phyloP scores from a whole-genome alignment of 2,329 filamentous ascomycete genomes.

The Helminthosporium solani region DNA sequence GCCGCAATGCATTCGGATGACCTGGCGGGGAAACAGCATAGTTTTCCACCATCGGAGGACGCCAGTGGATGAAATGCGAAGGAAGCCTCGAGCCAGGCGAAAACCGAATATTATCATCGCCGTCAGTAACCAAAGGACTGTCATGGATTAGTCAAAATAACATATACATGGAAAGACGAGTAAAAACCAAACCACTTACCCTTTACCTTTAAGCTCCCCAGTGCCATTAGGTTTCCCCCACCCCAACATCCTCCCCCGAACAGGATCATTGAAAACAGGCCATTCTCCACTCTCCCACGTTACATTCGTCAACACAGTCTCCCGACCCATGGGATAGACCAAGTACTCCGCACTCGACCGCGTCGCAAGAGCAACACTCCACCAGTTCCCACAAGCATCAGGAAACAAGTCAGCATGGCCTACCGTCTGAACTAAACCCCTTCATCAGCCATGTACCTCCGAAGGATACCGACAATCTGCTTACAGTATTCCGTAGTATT shows the following conservation, averaged over 20 bases:
- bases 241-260: conserved; percentile 50
- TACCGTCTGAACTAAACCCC: conserved; percentile 22
- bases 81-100: not conserved
- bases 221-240: conserved; percentile 41
- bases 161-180: not conserved
- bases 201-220: conserved; percentile 23
- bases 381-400: conserved; percentile 27
- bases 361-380: conserved; percentile 28
- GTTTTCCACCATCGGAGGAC: conserved; percentile 48
- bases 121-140: conserved; percentile 44
- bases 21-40: conserved; percentile 52
- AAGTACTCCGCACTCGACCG: conserved; percentile 27
- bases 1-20: conserved; percentile 48
- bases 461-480: conserved; percentile 7
- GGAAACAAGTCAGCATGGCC: conserved; percentile 33
- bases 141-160: conserved; percentile 20
- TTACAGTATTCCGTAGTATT: conserved; percentile 41
- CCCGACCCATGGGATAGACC: conserved; percentile 31
- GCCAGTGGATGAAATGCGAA: conserved; percentile 48
- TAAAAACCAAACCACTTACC: no score
- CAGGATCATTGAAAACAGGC: conserved; percentile 46
- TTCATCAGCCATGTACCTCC: not conserved
- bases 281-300: conserved; percentile 40
- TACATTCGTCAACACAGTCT: conserved; percentile 28
- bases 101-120: conserved; percentile 34